phyloP scores from a whole-genome alignment of 2,329 filamentous ascomycete genomes.

The Pseudocercospora vitis region DNA sequence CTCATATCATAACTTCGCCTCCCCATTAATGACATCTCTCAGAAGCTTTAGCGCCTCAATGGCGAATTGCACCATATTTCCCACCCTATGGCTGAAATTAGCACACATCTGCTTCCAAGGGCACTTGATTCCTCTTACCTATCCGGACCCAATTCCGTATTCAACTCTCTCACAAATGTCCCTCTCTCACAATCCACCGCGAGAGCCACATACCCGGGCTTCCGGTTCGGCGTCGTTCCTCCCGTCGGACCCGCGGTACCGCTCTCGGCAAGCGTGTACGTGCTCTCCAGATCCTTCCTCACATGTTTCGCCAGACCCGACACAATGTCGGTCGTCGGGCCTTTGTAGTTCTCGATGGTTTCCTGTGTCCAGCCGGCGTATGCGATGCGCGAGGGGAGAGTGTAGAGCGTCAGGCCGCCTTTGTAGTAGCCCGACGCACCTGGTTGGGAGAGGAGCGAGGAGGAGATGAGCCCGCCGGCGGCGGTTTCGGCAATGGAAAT shows the following conservation, averaged over 20 bases:
- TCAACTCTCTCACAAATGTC: constrained; percentile 55
- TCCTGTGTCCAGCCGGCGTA: constrained; percentile 63
- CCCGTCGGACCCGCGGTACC: constrained; percentile 66
- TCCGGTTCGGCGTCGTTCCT: constrained; percentile 57
- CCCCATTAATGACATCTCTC: constrained; percentile 55
- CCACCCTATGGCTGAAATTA: too few relatives aligned
- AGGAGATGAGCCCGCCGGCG: constrained; percentile 62
- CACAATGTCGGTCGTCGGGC: constrained; percentile 61
- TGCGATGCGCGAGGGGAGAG: constrained; percentile 57
- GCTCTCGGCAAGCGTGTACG: constrained; percentile 60
- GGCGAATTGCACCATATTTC: constrained; percentile 65
- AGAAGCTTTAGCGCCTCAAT: constrained; percentile 57
- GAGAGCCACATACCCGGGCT: constrained; percentile 64
- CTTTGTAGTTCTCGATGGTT: constrained; percentile 54
- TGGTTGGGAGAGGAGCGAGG: constrained; percentile 57
- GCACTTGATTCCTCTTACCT: too few relatives aligned
- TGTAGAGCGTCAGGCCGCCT: constrained; percentile 64
- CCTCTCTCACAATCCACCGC: constrained; percentile 58
- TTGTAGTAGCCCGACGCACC: constrained; percentile 61
- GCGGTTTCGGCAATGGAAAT: constrained; percentile 64
- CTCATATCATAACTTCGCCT: constrained; percentile 26
- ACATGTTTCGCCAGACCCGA: constrained; percentile 57
- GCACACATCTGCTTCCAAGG: too few relatives aligned
- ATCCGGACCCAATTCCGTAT: constrained; percentile 56
- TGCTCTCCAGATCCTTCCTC: constrained; percentile 55